These are phyloP conservation scores for Rutidosis leptorrhynchoides DNA, from an alignment of 129 eudicot genomes.

Conservation along the genomic window DNA sequence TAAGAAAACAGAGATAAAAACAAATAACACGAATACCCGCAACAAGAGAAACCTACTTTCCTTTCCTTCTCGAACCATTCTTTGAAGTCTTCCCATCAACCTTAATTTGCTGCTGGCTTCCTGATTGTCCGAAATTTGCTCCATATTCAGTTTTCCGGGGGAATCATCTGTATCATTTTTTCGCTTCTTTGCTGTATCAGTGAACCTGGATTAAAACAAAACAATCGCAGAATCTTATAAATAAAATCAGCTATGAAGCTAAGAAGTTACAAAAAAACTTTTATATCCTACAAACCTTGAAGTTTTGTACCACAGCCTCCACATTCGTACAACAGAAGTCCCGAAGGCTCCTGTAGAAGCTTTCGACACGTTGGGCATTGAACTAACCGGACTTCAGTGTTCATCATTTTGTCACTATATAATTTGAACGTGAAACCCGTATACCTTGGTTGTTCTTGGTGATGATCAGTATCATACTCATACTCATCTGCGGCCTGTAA, in stretches of 20 bases:
- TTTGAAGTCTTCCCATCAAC: too few relatives aligned
- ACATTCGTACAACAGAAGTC: constrained; percentile 50
- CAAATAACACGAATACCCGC: too few relatives aligned
- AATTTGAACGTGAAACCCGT: too few relatives aligned
- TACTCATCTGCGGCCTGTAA: too few relatives aligned
- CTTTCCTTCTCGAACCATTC: too few relatives aligned
- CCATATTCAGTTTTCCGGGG: constrained; percentile 24
- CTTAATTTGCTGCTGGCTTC: constrained; percentile 25
- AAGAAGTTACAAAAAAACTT: too few relatives aligned
- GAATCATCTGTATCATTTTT: constrained; percentile 25
- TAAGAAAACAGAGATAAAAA: too few relatives aligned
- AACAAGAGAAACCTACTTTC: too few relatives aligned
- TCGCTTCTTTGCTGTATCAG: constrained; percentile 54
- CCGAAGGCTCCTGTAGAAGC: constrained; percentile 51
- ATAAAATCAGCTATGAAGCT: too few relatives aligned
- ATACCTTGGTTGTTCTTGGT: too few relatives aligned
- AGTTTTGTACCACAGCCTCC: constrained; percentile 65
- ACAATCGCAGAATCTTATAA: not conserved
- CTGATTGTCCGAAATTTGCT: constrained; percentile 29
- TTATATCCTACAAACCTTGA: constrained; percentile 42
- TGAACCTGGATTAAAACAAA: not conserved
- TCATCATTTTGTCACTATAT: constrained; percentile 20
- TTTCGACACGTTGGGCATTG: constrained; percentile 58
- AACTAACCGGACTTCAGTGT: constrained; percentile 42
- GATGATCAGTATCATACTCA: too few relatives aligned